Conservation (phyloP, 768 basidiomycete genomes). For the Russula vinacea region DNA sequence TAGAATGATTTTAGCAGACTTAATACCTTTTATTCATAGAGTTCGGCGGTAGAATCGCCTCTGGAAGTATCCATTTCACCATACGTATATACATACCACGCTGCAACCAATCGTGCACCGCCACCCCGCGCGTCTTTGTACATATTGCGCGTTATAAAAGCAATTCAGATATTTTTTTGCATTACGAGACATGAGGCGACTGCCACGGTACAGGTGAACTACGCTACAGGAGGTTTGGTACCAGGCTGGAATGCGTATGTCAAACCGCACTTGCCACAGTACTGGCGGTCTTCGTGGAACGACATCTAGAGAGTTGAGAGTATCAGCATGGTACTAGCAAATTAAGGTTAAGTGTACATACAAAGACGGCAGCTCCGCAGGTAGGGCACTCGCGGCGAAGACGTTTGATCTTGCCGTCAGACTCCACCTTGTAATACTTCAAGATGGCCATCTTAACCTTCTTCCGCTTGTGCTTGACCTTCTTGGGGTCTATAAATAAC, state of each 20-base stretch:
- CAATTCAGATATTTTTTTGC: not conserved
- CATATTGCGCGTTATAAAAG: no score
- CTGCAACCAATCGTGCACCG: no score
- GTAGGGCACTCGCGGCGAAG: constrained; percentile 94
- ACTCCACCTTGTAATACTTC: constrained; percentile 93
- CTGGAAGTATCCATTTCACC: no score
- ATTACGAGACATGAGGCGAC: not conserved
- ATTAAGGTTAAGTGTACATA: constrained; percentile 40
- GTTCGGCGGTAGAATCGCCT: constrained; percentile 3
- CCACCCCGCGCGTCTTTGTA: no score
- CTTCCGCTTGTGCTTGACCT: constrained; percentile 40
- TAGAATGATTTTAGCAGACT: not conserved
- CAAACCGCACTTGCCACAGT: constrained; percentile 93
- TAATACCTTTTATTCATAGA: constrained; percentile 18
- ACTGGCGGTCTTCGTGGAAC: constrained; percentile 96
- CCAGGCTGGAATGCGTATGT: constrained; percentile 84
- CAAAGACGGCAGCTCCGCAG: constrained; percentile 84
- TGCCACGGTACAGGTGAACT: constrained; percentile 32
- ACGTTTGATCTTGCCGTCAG: constrained; percentile 99
- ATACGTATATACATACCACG: no score
- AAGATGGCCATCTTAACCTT: constrained; percentile 99
- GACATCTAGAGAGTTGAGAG: constrained; percentile 65
- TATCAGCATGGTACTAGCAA: not conserved
- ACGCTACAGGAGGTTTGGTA: constrained; percentile 71
- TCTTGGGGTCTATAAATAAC: constrained; percentile 25